A percentile compares a stretch with the other conserved stretches of the same genome.
These are phyloP conservation scores for Piromyces finnis DNA, from an alignment of 192 early-diverging fungal species.

Conservation along the genomic window DNA sequence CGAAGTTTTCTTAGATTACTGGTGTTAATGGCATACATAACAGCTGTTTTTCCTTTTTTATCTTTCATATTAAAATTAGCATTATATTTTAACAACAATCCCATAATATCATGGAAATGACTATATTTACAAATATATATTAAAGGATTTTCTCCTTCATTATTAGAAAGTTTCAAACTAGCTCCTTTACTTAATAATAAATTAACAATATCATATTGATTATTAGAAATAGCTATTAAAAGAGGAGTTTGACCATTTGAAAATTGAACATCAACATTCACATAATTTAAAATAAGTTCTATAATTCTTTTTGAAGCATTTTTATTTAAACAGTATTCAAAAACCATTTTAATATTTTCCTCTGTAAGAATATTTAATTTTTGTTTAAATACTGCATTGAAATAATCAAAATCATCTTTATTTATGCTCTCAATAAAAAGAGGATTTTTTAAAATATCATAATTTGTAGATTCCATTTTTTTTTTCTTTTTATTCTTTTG, in stretches of 20 bases:
- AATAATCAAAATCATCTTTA: not conserved
- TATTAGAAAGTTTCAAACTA: not conserved
- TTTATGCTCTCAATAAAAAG: not conserved
- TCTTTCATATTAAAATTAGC: not conserved
- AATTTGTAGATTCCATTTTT: not conserved
- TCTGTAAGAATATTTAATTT: not conserved
- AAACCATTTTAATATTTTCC: not conserved
- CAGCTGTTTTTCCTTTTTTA: not conserved
- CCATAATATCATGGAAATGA: not conserved
- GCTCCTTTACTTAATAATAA: not conserved
- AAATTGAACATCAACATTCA: not conserved
- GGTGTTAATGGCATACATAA: not conserved
- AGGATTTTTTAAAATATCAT: not conserved
- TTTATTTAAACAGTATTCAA: not conserved
- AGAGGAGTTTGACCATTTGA: not conserved
- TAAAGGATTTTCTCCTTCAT: not conserved
- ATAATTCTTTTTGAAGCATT: not conserved
- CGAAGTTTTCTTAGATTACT: not conserved
- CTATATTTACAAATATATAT: not conserved
- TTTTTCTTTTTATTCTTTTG: not conserved
- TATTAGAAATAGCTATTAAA: not conserved
- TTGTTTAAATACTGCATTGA: not conserved
- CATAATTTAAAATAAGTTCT: not conserved
- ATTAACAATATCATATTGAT: not conserved
- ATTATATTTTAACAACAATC: not conserved